These are phyloP conservation scores for Chlorokybus atmophyticus DNA, from an alignment of 139 green algal genomes.

Conservation along the genomic window DNA sequence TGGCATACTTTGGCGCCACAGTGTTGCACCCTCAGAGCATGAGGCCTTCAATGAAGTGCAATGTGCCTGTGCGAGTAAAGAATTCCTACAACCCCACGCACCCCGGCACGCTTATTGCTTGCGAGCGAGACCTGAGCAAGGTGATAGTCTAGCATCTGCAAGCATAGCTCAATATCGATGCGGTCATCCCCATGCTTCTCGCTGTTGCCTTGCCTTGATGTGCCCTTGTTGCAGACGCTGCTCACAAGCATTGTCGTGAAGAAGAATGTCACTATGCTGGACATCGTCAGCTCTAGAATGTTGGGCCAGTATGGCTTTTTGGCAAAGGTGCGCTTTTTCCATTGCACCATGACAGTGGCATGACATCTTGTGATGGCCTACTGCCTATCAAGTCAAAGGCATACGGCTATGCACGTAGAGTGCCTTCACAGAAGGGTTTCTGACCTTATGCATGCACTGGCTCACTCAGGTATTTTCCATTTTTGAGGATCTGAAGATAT, in stretches of 20 bases:
- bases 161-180: not conserved
- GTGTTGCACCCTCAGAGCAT: conserved; percentile 95
- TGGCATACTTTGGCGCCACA: conserved; percentile 89
- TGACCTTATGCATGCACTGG: no score
- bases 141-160: conserved; percentile 1
- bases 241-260: conserved; percentile 95
- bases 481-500: conserved; percentile 66
- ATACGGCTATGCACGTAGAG: not conserved
- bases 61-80: conserved; percentile 85
- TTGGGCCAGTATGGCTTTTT: conserved; percentile 57
- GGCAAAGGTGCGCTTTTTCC: conserved; percentile 27
- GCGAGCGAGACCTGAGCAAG: conserved; percentile 49
- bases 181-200: not conserved
- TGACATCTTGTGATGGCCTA: no score
- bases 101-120: conserved; percentile 70
- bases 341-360: no score
- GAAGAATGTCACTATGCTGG: conserved; percentile 48
- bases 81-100: conserved; percentile 90
- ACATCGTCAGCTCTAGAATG: conserved; percentile 41
- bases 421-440: conserved; percentile 40
- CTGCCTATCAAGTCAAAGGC: not conserved
- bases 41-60: conserved; percentile 58
- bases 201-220: no score
- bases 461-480: conserved; percentile 80
- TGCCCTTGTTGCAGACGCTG: conserved; percentile 41